phyloP scores from a whole-genome alignment of 495 filamentous ascomycete genomes.

The Paragyromitra xinjiangensis region DNA sequence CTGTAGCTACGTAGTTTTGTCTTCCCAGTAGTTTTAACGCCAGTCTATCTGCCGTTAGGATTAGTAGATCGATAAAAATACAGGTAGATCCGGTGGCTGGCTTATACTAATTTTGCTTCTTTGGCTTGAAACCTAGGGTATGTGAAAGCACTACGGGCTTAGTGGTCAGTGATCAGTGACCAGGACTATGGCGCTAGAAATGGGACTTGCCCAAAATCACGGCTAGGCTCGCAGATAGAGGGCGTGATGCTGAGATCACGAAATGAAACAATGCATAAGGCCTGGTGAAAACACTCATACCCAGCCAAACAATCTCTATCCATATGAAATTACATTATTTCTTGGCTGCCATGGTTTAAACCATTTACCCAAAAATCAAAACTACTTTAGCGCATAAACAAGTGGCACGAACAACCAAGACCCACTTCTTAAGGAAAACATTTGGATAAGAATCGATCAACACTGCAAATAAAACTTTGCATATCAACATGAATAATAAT shows the following conservation, averaged over 20 bases:
- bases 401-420: neutral
- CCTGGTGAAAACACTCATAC: no score
- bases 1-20: neutral
- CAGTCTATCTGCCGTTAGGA: neutral
- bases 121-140: neutral
- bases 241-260: neutral
- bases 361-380: neutral
- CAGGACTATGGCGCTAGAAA: no score
- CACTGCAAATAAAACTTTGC: no score
- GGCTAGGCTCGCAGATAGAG: no score
- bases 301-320: no score
- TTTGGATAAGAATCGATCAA: neutral
- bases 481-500: neutral
- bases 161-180: no score
- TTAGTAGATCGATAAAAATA: neutral
- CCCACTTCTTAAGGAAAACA: neutral
- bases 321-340: neutral
- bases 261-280: neutral
- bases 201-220: no score
- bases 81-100: neutral
- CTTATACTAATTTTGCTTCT: neutral
- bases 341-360: neutral
- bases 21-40: neutral
- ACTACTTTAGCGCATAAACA: neutral
- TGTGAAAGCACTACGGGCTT: neutral